phyloP scores from a whole-genome alignment of 2,329 filamentous ascomycete species.

The Ascosphaera apis region DNA sequence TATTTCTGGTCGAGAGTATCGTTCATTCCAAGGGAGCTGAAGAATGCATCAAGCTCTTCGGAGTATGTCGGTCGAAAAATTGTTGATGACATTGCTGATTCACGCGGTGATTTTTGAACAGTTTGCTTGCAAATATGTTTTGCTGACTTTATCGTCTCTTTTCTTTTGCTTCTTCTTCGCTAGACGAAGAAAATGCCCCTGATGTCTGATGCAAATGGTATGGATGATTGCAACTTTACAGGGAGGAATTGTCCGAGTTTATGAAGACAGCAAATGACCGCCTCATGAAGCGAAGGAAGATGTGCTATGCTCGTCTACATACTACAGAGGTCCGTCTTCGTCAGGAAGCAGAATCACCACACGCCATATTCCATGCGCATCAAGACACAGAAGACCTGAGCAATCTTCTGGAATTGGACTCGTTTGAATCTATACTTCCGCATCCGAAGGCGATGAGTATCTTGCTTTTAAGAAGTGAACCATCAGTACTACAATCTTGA shows the following conservation, averaged over 20 bases:
- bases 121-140: no score
- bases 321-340: neutral
- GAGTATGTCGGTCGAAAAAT: neutral
- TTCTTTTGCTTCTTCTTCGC: no score
- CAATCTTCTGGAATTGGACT: neutral
- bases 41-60: neutral
- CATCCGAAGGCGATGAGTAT: neutral
- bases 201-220: neutral
- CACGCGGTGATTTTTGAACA: no score
- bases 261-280: neutral
- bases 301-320: neutral
- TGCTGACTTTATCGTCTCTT: no score
- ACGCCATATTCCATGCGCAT: neutral
- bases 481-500: neutral
- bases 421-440: neutral
- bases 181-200: neutral
- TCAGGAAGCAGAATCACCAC: neutral
- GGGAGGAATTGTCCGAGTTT: neutral
- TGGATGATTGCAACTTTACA: neutral
- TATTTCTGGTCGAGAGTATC: neutral
- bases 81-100: neutral
- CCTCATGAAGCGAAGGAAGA: neutral
- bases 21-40: neutral
- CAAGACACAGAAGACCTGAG: neutral
- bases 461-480: neutral